phyloP scores from a whole-genome alignment of 2,329 filamentous ascomycete genomes.

The Onygena corvina region DNA sequence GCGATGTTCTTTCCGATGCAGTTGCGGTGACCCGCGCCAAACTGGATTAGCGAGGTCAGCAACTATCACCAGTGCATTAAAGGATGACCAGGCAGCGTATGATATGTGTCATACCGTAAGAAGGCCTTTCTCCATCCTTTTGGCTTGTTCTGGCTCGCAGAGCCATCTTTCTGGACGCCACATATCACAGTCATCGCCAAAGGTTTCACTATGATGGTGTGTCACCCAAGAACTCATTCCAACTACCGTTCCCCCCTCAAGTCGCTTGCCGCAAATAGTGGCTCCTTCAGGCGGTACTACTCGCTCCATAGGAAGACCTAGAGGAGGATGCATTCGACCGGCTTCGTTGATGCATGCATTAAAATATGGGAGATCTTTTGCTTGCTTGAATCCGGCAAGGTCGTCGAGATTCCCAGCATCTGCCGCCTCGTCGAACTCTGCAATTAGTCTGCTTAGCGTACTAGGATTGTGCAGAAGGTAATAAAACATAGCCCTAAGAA shows the following conservation, averaged over 20 bases:
- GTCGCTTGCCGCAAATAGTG: slow-evolving; percentile 49
- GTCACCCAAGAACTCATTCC: slow-evolving; percentile 66
- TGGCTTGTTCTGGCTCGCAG: slow-evolving; percentile 24
- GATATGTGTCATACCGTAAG: slow-evolving; percentile 10
- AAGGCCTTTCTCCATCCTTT: neutral
- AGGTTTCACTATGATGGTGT: slow-evolving; percentile 55
- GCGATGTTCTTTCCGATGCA: slow-evolving; percentile 36
- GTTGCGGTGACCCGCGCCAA: slow-evolving; percentile 43
- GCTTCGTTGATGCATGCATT: slow-evolving; percentile 68
- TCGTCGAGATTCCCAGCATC: slow-evolving; percentile 50
- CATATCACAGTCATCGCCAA: slow-evolving; percentile 52
- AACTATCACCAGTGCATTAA: slow-evolving; percentile 42
- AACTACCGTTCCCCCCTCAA: slow-evolving; percentile 60
- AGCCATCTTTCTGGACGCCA: slow-evolving; percentile 44
- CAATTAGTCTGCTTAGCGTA: slow-evolving; percentile 25
- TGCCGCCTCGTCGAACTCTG: slow-evolving; percentile 27
- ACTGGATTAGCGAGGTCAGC: slow-evolving; percentile 42
- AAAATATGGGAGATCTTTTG: slow-evolving; percentile 59
- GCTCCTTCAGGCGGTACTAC: slow-evolving; percentile 54
- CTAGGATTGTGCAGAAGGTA: slow-evolving; percentile 54
- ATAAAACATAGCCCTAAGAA: slow-evolving; percentile 59
- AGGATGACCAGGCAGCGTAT: slow-evolving; percentile 8
- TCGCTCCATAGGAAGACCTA: slow-evolving; percentile 60
- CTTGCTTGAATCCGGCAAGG: slow-evolving; percentile 38
- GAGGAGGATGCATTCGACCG: slow-evolving; percentile 63